These are phyloP conservation scores for Aphanomyces astaci DNA, from an alignment of 352 stramenopile species.

Conservation along the genomic window DNA sequence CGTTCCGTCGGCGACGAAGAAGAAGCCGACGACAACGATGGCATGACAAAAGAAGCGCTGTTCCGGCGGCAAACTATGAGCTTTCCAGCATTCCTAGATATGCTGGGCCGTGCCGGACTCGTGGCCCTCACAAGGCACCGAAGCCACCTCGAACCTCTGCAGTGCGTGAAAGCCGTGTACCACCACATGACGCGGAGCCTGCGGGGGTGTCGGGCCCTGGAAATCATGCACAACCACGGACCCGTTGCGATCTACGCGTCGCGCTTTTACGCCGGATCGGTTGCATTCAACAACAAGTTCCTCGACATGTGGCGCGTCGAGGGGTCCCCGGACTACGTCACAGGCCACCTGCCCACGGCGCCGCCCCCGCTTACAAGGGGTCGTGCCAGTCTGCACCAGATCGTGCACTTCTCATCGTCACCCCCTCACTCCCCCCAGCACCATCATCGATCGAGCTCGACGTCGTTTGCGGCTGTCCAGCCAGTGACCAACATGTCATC, in stretches of 20 bases:
- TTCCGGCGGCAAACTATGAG: slow-evolving; percentile 44
- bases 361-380: background rate
- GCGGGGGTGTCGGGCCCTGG: slow-evolving; percentile 48
- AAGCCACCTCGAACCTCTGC: background rate
- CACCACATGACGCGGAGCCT: slow-evolving; percentile 65
- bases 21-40: too few species aligned
- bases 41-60: slow-evolving; percentile 18
- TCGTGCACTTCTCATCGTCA: slow-evolving; percentile 8
- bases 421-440: background rate
- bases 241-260: slow-evolving; percentile 53
- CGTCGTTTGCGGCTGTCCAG: background rate
- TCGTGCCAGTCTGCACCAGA: slow-evolving; percentile 7
- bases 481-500: background rate
- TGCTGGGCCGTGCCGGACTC: slow-evolving; percentile 46
- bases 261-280: slow-evolving; percentile 63
- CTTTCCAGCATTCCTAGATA: slow-evolving; percentile 60
- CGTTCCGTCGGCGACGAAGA: too few species aligned
- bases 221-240: slow-evolving; percentile 60
- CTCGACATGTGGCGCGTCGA: slow-evolving; percentile 76
- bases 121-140: slow-evolving; percentile 43
- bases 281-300: slow-evolving; percentile 74
- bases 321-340: slow-evolving; percentile 67
- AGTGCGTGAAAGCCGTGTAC: slow-evolving; percentile 65
- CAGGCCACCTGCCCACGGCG: slow-evolving; percentile 18
- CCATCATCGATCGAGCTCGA: background rate